Conservation (phyloP, 768 basidiomycete species). For the Collybia nuda region DNA sequence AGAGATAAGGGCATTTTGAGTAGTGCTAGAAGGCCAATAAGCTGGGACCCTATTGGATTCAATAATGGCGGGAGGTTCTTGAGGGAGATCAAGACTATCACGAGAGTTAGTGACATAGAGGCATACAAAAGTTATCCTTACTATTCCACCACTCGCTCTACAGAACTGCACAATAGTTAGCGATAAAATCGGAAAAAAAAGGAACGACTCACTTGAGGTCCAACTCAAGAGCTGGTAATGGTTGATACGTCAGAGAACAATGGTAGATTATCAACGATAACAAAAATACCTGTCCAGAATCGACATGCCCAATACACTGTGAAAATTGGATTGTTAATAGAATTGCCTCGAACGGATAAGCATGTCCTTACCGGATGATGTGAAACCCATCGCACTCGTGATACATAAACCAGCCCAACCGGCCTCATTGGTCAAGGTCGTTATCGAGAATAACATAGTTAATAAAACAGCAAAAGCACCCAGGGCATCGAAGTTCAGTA, state of each 20-base stretch:
- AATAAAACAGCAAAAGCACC: conserved; percentile 72
- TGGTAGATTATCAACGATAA: neutral
- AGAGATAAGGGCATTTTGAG: conserved; percentile 53
- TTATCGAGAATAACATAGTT: conserved; percentile 76
- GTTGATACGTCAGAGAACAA: neutral
- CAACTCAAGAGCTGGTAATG: conserved; percentile 58
- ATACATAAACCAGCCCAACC: conserved; percentile 75
- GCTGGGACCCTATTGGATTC: conserved; percentile 79
- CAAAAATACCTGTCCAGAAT: conserved; percentile 39
- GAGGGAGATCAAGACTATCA: conserved; percentile 67
- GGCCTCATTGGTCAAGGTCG: conserved; percentile 50
- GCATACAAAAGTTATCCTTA: conserved; percentile 19
- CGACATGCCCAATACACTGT: conserved; percentile 53
- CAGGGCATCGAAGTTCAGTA: conserved; percentile 79
- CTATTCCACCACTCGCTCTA: conserved; percentile 91
- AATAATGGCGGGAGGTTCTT: conserved; percentile 79
- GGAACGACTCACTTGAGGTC: conserved; percentile 67
- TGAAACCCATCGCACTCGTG: conserved; percentile 63
- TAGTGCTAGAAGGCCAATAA: conserved; percentile 86
- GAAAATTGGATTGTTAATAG: neutral
- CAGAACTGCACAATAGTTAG: conserved; percentile 50
- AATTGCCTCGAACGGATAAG: neutral
- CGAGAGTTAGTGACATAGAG: neutral
- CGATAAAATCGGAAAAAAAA: neutral
- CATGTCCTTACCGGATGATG: conserved; percentile 32